Percentiles rank a stretch among this genome's conserved stretches.
These are phyloP conservation scores for Phytophthora citricola DNA, from an alignment of 352 stramenopile species.

Conservation along the genomic window DNA sequence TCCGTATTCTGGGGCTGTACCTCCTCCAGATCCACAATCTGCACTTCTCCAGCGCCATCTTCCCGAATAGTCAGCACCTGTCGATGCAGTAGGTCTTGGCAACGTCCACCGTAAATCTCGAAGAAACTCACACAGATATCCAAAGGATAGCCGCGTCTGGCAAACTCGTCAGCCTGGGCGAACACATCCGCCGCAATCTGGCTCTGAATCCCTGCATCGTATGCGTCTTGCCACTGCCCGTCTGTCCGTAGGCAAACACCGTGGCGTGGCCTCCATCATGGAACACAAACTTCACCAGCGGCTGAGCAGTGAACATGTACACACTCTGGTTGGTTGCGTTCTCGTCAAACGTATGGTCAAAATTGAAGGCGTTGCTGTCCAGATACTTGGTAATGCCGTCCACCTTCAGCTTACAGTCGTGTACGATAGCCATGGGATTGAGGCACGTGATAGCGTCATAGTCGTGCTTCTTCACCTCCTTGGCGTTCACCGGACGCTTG, in stretches of 20 bases:
- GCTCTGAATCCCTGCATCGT: slow-evolving; percentile 93
- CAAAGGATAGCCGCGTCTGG: slow-evolving; percentile 58
- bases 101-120: slow-evolving; percentile 97
- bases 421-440: slow-evolving; percentile 95
- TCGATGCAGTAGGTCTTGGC: slow-evolving; percentile 94
- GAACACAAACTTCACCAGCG: slow-evolving; percentile 96
- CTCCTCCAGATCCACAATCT: slow-evolving; percentile 95
- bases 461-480: slow-evolving; percentile 92
- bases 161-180: slow-evolving; percentile 69
- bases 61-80: slow-evolving; percentile 94
- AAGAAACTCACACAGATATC: slow-evolving; percentile 95
- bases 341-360: slow-evolving; percentile 95
- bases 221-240: slow-evolving; percentile 93
- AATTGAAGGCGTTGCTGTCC: slow-evolving; percentile 96
- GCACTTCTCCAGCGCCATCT: slow-evolving; percentile 94
- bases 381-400: slow-evolving; percentile 99
- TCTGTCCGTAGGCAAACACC: slow-evolving; percentile 97
- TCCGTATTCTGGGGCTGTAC: slow-evolving; percentile 88
- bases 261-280: slow-evolving; percentile 92
- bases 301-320: slow-evolving; percentile 91
- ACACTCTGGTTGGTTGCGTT: slow-evolving; percentile 92
- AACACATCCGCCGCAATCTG: slow-evolving; percentile 83
- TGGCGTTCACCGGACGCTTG: slow-evolving; percentile 95
- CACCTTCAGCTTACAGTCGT: slow-evolving; percentile 98
- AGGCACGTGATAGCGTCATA: slow-evolving; percentile 97